Evolutionary conservation across 2,329 filamentous ascomycete genomes (phyloP), one percentile per base, ranked within the genome.

Genomic region (Rhinocladiella similis): DNA sequence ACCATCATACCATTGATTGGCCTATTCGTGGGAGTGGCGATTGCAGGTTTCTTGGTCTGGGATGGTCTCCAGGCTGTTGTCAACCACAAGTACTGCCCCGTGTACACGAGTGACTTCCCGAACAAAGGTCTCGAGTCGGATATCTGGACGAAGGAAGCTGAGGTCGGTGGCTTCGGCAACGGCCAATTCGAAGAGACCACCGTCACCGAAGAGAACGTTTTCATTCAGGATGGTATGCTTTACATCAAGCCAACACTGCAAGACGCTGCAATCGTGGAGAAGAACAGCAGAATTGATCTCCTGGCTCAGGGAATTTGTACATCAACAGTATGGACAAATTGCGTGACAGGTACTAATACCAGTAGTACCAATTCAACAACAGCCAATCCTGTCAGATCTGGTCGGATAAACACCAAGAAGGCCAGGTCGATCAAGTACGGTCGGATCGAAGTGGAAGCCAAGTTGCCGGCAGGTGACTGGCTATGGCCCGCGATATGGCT

Each of bases 401-500:
- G 85, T 6, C 87, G 90, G 57, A 84, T 95, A 74, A 88, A 86
- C 74, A 92, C 88, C 54, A 88, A 83, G 68, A 83, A 82, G 42
- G 83, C 86, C 14, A 84, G 84, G 5, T 80, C 75, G 13, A 89
- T 95, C 77, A 90, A 85, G 72, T 95, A 90, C 69, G 90, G 90
- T 47, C 87, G 89, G 39, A 81, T 95, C 50, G 89, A 95, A 70
- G 89, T 95, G 5, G 85, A 81, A 2, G 90, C 90, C 29, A 87
- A 87, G 72, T 75, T 94, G 20, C 89, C 90, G 5, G 72, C 77
- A 49, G 90, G 90, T 52, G 90, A 94, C 74, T 95, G 90, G 90
- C 80, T 95, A 7, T 94, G 90, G 90, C 90, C 90, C 1, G 89
- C 89, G 19, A 93, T 95, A 67, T 92, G 89, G 88, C 89, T 95